Evolutionary conservation across 148 eudicot species (phyloP), one percentile per base, ranked within the genome.

Genomic region (Rhododendron simsii): DNA sequence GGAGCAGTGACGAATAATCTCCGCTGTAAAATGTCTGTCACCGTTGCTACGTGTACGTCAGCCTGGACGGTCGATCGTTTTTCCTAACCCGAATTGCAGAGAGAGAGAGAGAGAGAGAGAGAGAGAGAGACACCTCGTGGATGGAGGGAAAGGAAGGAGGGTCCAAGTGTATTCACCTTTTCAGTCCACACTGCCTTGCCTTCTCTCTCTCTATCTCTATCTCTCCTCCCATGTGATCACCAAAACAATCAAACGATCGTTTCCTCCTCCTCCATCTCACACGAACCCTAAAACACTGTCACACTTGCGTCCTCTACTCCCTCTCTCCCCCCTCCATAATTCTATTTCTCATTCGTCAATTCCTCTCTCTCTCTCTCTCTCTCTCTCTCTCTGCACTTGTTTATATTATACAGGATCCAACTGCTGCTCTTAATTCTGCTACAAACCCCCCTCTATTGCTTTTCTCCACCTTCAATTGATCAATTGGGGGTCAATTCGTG

Each of bases 111-210:
- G n/a, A n/a, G n/a, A n/a, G n/a, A n/a, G n/a, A n/a, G n/a, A n/a
- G n/a, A n/a, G n/a, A 23, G 15, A 28, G 23, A 15, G 65, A 53
- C 69, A 21, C 30, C 9, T 65, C 21, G 76, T 14, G 18, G 51
- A 53, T 3, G 55, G 45, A 63, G 20, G 84, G n/a, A 44, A 57
- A 10, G 50, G 23, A 59, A 18, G 30, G 30, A 23, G 45, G 85
- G 78, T 87, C 82, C 53, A 80, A 90, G 88, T 90, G 91, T 69
- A 15, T 53, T 53, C 83, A 87, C 89, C 87, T 90, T 90, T 89
- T 89, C 91, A 92, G 90, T 90, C 91, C 89, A 85, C 94, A 83
- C 57, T 55, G 21, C 61, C 48, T 82, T 55, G 21, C 61, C 48
- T 78, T 55, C 44, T 79, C 78, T 81, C 74, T 74, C 71, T 63